phyloP scores from a whole-genome alignment of 768 basidiomycete genomes.

The Ephemerocybe angulata region DNA sequence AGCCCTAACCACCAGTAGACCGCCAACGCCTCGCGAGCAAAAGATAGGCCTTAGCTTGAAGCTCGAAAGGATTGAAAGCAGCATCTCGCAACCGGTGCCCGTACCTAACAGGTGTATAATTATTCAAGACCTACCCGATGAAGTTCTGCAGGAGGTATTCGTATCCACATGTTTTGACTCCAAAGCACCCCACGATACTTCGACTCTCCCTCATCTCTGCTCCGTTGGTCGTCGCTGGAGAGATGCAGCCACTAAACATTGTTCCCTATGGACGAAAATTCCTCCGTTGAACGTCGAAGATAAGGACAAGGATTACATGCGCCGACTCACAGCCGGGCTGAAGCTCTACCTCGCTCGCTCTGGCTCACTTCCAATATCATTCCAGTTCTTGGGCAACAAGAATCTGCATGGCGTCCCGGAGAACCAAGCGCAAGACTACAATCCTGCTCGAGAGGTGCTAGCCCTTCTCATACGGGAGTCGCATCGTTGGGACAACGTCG shows the following conservation, averaged over 20 bases:
- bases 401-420: neutral
- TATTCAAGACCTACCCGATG: neutral
- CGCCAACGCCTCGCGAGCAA: too few species aligned
- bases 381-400: neutral
- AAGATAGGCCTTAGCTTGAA: too few species aligned
- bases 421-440: neutral
- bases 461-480: neutral
- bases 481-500: neutral
- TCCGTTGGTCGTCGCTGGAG: neutral
- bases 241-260: neutral
- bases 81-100: too few species aligned
- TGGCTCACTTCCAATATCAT: neutral
- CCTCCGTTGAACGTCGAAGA: neutral
- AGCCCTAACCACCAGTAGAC: too few species aligned
- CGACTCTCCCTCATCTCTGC: neutral
- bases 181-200: neutral
- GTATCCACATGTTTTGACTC: neutral
- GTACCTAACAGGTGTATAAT: too few species aligned
- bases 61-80: too few species aligned
- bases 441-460: neutral
- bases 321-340: neutral
- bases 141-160: neutral
- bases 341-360: neutral
- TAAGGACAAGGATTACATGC: neutral
- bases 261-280: neutral